These are phyloP conservation scores for Emericellopsis cladophorae DNA, from an alignment of 2,329 filamentous ascomycete genomes.

Conservation along the genomic window DNA sequence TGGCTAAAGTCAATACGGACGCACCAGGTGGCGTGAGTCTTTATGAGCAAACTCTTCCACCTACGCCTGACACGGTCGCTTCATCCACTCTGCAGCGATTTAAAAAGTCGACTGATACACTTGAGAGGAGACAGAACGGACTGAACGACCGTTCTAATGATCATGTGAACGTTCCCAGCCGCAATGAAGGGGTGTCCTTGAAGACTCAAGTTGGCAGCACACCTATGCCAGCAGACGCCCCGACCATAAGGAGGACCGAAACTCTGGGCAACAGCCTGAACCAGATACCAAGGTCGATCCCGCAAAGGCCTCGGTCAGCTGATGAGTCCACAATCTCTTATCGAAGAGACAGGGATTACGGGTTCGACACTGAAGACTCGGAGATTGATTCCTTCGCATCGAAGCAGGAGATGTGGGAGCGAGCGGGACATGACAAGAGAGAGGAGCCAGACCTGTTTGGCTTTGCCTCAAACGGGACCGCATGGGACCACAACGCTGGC, in stretches of 20 bases:
- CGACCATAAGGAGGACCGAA: background rate
- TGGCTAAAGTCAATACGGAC: conserved; percentile 36
- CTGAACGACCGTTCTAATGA: background rate
- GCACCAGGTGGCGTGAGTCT: conserved; percentile 24
- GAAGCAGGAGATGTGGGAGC: conserved; percentile 45
- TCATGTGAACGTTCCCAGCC: background rate
- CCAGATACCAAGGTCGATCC: background rate
- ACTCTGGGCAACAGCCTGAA: background rate
- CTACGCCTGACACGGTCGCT: conserved; percentile 47
- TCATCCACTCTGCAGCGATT: conserved; percentile 38
- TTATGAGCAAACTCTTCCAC: conserved; percentile 34
- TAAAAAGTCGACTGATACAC: conserved; percentile 36
- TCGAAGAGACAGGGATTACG: conserved; percentile 26
- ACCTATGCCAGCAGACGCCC: background rate
- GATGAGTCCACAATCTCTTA: conserved; percentile 30
- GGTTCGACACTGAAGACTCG: conserved; percentile 28
- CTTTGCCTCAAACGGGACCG: conserved; percentile 25
- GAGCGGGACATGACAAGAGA: conserved; percentile 14
- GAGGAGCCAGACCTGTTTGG: conserved; percentile 39
- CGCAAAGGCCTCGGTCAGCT: conserved; percentile 29
- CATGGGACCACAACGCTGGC: conserved; percentile 5
- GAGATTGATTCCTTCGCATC: conserved; percentile 28
- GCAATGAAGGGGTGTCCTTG: background rate
- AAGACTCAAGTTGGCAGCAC: too few species aligned
- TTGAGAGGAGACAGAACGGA: conserved; percentile 8